Percentiles rank a stretch among this genome's conserved stretches.
Conservation (phyloP, 352 stramenopile species). For the Phytophthora litchii region DNA sequence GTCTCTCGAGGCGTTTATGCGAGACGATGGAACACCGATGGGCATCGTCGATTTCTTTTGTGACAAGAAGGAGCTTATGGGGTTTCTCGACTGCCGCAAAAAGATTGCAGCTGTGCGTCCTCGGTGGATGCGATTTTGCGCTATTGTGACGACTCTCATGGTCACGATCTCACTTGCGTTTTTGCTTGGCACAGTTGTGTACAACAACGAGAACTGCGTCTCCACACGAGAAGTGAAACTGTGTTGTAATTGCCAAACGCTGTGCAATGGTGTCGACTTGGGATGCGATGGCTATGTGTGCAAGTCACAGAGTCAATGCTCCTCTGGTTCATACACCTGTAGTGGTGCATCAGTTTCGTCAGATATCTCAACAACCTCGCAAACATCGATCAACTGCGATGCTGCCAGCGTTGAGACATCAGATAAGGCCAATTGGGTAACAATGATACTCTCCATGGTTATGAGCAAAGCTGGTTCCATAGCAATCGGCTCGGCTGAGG, state of each 20-base stretch:
- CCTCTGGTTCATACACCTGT: neutral
- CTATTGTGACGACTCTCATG: constrained; percentile 13
- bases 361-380: neutral
- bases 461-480: constrained; percentile 5
- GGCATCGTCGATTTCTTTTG: constrained; percentile 21
- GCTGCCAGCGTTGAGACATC: constrained; percentile 6
- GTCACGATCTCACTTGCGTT: constrained; percentile 20
- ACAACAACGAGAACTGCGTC: constrained; percentile 30
- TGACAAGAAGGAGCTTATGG: constrained; percentile 22
- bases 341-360: neutral
- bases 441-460: constrained; percentile 11
- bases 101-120: constrained; percentile 3
- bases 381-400: neutral
- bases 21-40: constrained; percentile 7
- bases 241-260: constrained; percentile 5
- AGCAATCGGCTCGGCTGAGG: constrained; percentile 3
- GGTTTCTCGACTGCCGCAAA: constrained; percentile 17
- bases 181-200: constrained; percentile 23
- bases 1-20: constrained; percentile 4
- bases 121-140: constrained; percentile 8
- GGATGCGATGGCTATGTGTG: constrained; percentile 17
- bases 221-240: constrained; percentile 1
- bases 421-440: constrained; percentile 9
- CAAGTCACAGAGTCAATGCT: neutral
- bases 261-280: neutral